phyloP scores from a whole-genome alignment of 176 grass and related monocot species.

The Hsuehochloa calcarea region DNA sequence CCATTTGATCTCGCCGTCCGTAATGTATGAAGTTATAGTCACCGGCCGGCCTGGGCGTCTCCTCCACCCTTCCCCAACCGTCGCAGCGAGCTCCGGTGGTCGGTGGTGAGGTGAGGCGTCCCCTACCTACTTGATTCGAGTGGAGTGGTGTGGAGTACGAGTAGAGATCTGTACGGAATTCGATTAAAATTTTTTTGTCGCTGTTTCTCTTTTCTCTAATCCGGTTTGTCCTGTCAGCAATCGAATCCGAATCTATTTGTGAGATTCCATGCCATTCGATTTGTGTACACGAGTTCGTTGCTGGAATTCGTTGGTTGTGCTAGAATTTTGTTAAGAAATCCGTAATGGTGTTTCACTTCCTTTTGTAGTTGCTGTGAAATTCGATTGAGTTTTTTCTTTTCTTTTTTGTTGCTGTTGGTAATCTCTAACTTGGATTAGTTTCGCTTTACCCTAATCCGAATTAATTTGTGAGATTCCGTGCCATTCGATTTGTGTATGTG shows the following conservation, averaged over 20 bases:
- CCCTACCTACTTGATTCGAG: not conserved
- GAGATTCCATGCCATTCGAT: not conserved
- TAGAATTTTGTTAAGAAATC: not conserved
- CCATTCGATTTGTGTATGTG: not conserved
- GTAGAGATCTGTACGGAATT: not conserved
- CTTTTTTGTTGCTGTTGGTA: not conserved
- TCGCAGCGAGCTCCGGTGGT: not conserved
- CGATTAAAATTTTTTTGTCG: not conserved
- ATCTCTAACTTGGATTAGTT: not conserved
- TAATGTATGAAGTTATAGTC: not conserved
- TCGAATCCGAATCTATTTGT: not conserved
- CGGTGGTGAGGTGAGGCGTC: not conserved
- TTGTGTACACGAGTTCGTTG: not conserved
- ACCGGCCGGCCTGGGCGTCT: not conserved
- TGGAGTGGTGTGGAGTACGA: not conserved
- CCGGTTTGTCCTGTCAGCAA: not conserved
- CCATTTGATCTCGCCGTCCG: not conserved
- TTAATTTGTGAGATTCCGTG: not conserved
- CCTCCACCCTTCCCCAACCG: not conserved
- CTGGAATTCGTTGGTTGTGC: not conserved
- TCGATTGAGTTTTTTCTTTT: not conserved
- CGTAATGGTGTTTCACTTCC: not conserved
- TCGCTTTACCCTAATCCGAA: not conserved
- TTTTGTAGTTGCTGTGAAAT: slow-evolving; percentile 37
- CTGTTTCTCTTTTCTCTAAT: not conserved